Conservation (phyloP, 2,329 filamentous ascomycete genomes). For the Stylonectria norvegica region DNA sequence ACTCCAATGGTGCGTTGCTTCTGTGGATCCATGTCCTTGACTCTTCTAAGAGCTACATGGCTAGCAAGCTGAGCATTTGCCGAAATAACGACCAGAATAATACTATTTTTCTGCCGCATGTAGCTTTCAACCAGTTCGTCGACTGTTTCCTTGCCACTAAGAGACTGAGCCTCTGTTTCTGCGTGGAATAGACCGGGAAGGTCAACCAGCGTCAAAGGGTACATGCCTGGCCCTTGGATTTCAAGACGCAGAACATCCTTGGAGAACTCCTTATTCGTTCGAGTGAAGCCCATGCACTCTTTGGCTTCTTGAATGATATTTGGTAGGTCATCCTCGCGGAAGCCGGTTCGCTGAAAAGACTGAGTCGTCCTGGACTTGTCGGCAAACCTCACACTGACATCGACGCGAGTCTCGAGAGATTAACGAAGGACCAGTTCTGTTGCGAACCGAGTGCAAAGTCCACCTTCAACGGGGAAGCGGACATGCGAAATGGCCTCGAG, state of each 20-base stretch:
- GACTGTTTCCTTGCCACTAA: slow-evolving; percentile 30
- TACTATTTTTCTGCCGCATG: slow-evolving; percentile 54
- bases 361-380: slow-evolving; percentile 16
- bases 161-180: slow-evolving; percentile 31
- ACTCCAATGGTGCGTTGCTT: slow-evolving; percentile 51
- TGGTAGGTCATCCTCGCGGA: slow-evolving; percentile 40
- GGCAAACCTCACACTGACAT: slow-evolving; percentile 42
- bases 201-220: slow-evolving; percentile 52
- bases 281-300: slow-evolving; percentile 44
- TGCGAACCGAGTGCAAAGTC: slow-evolving; percentile 57
- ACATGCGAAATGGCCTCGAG: slow-evolving; percentile 62
- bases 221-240: slow-evolving; percentile 41
- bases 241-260: slow-evolving; percentile 46
- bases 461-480: slow-evolving; percentile 54
- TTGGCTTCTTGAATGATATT: slow-evolving; percentile 51
- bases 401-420: slow-evolving; percentile 32
- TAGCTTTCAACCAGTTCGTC: slow-evolving; percentile 46
- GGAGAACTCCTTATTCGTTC: slow-evolving; percentile 35
- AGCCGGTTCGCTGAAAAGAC: slow-evolving; percentile 32
- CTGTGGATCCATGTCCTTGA: slow-evolving; percentile 40
- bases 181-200: slow-evolving; percentile 46
- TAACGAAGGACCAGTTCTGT: slow-evolving; percentile 56
- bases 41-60: slow-evolving; percentile 48
- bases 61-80: slow-evolving; percentile 48
- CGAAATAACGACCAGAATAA: slow-evolving; percentile 54